A percentile compares a stretch with the other conserved stretches of the same genome.
Evolutionary conservation across 352 stramenopile genomes (phyloP).

Genomic region (Globisporangium perplexum): DNA sequence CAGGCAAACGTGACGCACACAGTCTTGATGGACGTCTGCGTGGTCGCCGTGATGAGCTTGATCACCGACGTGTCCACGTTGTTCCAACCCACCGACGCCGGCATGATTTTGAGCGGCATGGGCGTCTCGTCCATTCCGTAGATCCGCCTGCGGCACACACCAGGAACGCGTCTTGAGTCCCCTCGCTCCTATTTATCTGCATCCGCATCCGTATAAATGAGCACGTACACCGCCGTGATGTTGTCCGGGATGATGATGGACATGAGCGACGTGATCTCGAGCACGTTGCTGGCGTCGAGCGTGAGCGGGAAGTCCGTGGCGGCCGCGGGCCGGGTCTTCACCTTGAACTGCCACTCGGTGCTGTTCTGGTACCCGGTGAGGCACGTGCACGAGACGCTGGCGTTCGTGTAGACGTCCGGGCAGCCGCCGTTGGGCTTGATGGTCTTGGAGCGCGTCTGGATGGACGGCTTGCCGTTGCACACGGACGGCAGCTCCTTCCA

Average conservation of each 20-base stretch:
- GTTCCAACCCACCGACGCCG: constrained; percentile 34
- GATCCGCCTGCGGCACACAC: constrained; percentile 15
- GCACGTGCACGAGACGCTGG: constrained; percentile 51
- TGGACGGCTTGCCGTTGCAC: constrained; percentile 36
- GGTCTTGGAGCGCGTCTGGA: constrained; percentile 36
- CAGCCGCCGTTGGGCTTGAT: constrained; percentile 43
- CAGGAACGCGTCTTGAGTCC: too few relatives aligned
- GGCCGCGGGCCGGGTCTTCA: constrained; percentile 15
- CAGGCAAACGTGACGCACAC: constrained; percentile 20
- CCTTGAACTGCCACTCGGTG: constrained; percentile 39
- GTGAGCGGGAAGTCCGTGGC: constrained; percentile 26
- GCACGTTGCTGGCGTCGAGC: constrained; percentile 24
- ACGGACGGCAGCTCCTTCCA: constrained; percentile 46
- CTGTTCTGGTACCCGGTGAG: constrained; percentile 31
- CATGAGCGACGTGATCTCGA: constrained; percentile 40
- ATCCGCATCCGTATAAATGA: neutral
- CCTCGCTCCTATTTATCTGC: neutral
- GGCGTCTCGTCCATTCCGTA: constrained; percentile 19
- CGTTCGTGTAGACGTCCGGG: constrained; percentile 33
- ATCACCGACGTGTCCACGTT: constrained; percentile 25
- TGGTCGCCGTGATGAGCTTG: constrained; percentile 31
- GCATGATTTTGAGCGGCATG: constrained; percentile 32
- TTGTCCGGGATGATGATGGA: constrained; percentile 36
- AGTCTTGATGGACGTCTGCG: constrained; percentile 23
- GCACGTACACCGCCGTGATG: constrained; percentile 24